Evolutionary conservation across 176 grass and related monocot genomes (phyloP).

Genomic region (bread wheat (Triticum aestivum)): IWGSC_CS_RefSeq_v2.1 NC_057812.1:389017510-389018009

Average conservation of each 20-base stretch:
- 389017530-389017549: constrained; percentile 15
- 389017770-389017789: constrained; percentile 63
- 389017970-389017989: too few relatives aligned
- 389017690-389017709: neutral
- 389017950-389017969: too few relatives aligned
- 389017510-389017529: neutral
- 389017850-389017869: neutral
- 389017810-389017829: neutral
- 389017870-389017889: neutral
- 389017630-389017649: constrained; percentile 66
- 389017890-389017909: neutral
- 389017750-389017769: constrained; percentile 60
- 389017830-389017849: neutral
- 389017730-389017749: constrained; percentile 63
- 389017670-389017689: neutral
- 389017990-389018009: neutral
- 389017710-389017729: constrained; percentile 13
- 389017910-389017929: neutral
- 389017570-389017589: constrained; percentile 74
- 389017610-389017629: constrained; percentile 58
- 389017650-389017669: neutral
- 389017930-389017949: neutral
- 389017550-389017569: constrained; percentile 45
- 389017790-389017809: constrained; percentile 50
- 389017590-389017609: constrained; percentile 72